phyloP scores from a whole-genome alignment of 306 rosid species.

The Trifolium fragiferum region DNA sequence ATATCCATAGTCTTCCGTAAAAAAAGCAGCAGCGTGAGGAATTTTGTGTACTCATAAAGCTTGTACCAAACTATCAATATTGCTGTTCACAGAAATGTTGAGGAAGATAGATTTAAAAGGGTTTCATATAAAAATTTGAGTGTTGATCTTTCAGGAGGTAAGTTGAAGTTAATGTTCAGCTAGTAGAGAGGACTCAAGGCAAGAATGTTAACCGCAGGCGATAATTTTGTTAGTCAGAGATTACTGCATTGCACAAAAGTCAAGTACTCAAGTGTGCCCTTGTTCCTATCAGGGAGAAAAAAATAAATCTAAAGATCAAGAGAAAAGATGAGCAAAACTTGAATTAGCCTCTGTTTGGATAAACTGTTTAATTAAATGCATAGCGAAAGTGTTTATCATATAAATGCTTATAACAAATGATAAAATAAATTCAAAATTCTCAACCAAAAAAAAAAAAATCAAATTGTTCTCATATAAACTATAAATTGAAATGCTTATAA shows the following conservation, averaged over 20 bases:
- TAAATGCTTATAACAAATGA: background rate
- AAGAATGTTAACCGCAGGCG: background rate
- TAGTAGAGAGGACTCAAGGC: background rate
- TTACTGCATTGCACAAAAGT: conserved; percentile 2
- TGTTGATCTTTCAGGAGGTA: background rate
- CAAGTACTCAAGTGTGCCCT: background rate
- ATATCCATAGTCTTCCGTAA: background rate
- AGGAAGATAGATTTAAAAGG: background rate
- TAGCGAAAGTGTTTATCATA: background rate
- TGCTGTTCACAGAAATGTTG: background rate
- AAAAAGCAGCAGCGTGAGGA: background rate
- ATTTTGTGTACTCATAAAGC: background rate
- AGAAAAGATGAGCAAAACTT: background rate
- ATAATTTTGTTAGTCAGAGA: background rate
- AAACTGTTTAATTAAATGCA: background rate
- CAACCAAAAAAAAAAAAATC: too few relatives aligned
- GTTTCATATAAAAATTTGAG: background rate
- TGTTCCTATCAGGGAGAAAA: background rate
- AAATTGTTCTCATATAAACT: background rate
- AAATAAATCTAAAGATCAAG: background rate
- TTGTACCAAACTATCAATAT: conserved; percentile 3
- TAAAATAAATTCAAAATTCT: background rate
- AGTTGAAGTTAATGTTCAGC: background rate
- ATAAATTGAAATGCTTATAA: background rate
- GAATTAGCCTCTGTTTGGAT: background rate